A percentile compares a stretch with the other conserved stretches of the same genome.
Conservation (phyloP, 495 filamentous ascomycete species). For the Pseudomonodictys pantanalensis region DNA sequence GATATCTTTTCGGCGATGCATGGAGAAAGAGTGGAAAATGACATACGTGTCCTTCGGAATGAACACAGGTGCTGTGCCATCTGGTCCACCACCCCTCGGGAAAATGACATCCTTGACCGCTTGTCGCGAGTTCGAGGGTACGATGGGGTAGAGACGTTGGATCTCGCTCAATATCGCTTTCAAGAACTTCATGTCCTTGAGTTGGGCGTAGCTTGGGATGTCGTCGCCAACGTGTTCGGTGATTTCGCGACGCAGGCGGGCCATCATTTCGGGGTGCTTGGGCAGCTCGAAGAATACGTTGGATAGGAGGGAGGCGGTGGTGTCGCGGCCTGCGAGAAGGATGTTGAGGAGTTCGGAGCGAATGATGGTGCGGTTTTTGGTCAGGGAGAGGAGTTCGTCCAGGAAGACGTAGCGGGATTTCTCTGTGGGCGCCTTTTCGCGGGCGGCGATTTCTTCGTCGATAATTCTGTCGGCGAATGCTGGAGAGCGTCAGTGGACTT, state of each 20-base stretch:
- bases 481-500: background rate
- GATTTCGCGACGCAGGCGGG: slow-evolving; percentile 15
- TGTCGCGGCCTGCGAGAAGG: slow-evolving; percentile 40
- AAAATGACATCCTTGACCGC: slow-evolving; percentile 49
- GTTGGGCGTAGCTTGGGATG: slow-evolving; percentile 4
- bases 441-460: slow-evolving; percentile 4
- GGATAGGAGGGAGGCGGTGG: slow-evolving; percentile 36
- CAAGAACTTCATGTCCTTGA: slow-evolving; percentile 26
- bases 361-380: slow-evolving; percentile 30
- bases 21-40: slow-evolving; percentile 45
- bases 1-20: slow-evolving; percentile 55
- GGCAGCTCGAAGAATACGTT: slow-evolving; percentile 33
- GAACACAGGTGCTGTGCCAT: slow-evolving; percentile 43
- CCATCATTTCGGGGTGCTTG: slow-evolving; percentile 5
- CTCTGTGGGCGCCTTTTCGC: background rate
- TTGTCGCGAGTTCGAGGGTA: slow-evolving; percentile 51
- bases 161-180: slow-evolving; percentile 25
- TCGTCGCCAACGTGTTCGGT: slow-evolving; percentile 11
- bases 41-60: slow-evolving; percentile 46
- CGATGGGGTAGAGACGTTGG: slow-evolving; percentile 51
- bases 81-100: slow-evolving; percentile 38
- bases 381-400: slow-evolving; percentile 37
- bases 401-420: slow-evolving; percentile 40
- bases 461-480: slow-evolving; percentile 40
- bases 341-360: slow-evolving; percentile 40